Percentiles rank a stretch among this genome's conserved stretches.
These are phyloP conservation scores for Waitea zeae DNA, from an alignment of 1,284 basidiomycete species.

Conservation along the genomic window DNA sequence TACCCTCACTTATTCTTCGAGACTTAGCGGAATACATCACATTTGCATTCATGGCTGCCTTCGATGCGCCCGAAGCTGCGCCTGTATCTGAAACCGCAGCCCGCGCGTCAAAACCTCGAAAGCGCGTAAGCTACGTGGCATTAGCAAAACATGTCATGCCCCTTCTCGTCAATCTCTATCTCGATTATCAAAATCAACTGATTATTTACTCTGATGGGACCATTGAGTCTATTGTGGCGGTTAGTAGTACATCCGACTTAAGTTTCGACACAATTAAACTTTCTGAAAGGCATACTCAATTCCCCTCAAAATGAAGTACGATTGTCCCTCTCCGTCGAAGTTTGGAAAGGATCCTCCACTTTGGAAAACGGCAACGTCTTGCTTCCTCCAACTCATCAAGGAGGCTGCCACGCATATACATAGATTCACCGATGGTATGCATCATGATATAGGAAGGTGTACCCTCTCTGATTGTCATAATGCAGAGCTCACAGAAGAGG, in stretches of 20 bases:
- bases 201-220: conserved; percentile 72
- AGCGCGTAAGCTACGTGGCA: conserved; percentile 75
- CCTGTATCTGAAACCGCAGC: conserved; percentile 4
- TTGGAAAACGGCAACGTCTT: conserved; percentile 79
- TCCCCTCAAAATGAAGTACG: conserved; percentile 88
- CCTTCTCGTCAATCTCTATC: conserved; percentile 55
- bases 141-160: conserved; percentile 81
- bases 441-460: not conserved
- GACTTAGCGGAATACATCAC: conserved; percentile 79
- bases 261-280: conserved; percentile 4
- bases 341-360: conserved; percentile 73
- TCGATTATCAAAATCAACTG: conserved; percentile 37
- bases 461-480: conserved; percentile 1
- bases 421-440: conserved; percentile 26
- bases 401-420: conserved; percentile 37
- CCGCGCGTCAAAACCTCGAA: conserved; percentile 15
- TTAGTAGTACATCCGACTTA: conserved; percentile 18
- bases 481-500: conserved; percentile 37
- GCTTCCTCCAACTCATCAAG: conserved; percentile 52
- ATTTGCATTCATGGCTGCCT: conserved; percentile 69
- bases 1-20: conserved; percentile 57
- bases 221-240: conserved; percentile 67
- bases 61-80: conserved; percentile 26
- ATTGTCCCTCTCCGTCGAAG: conserved; percentile 77
- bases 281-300: conserved; percentile 60